Evolutionary conservation across 805 yeast species (phyloP).

Genomic region (Metschnikowia vanudenii): DNA sequence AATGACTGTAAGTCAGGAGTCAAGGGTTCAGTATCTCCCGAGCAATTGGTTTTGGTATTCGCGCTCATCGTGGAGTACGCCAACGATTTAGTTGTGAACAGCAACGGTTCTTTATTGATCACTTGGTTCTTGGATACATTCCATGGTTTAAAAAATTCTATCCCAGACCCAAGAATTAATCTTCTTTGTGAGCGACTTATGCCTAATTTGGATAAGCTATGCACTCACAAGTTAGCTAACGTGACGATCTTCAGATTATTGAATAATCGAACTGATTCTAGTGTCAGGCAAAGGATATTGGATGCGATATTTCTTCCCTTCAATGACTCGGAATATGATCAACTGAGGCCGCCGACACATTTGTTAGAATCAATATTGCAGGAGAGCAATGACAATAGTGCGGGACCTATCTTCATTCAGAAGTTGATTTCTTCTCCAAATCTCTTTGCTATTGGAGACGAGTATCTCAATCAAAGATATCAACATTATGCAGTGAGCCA

Average conservation of each 20-base stretch:
- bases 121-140: conserved; percentile 92
- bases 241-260: conserved; percentile 77
- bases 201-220: conserved; percentile 60
- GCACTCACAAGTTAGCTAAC: conserved; percentile 82
- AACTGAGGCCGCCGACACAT: conserved; percentile 37
- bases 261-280: conserved; percentile 62
- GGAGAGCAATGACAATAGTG: conserved; percentile 59
- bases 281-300: conserved; percentile 61
- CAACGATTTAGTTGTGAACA: conserved; percentile 73
- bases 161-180: conserved; percentile 44
- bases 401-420: conserved; percentile 61
- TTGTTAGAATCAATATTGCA: conserved; percentile 57
- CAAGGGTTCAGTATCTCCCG: conserved; percentile 37
- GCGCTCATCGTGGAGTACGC: conserved; percentile 76
- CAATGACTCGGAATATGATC: conserved; percentile 24
- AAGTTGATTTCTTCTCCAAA: conserved; percentile 76
- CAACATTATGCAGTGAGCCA: conserved; percentile 59
- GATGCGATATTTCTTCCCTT: conserved; percentile 62
- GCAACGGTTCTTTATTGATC: conserved; percentile 83
- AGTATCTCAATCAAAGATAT: conserved; percentile 26
- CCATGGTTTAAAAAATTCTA: conserved; percentile 38
- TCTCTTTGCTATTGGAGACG: conserved; percentile 33
- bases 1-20: conserved; percentile 37
- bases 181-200: conserved; percentile 62
- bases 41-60: conserved; percentile 70